Evolutionary conservation across 2,329 filamentous ascomycete species (phyloP), one percentile per base, ranked within the genome.

Genomic region (Colletotrichum eleusines): DNA sequence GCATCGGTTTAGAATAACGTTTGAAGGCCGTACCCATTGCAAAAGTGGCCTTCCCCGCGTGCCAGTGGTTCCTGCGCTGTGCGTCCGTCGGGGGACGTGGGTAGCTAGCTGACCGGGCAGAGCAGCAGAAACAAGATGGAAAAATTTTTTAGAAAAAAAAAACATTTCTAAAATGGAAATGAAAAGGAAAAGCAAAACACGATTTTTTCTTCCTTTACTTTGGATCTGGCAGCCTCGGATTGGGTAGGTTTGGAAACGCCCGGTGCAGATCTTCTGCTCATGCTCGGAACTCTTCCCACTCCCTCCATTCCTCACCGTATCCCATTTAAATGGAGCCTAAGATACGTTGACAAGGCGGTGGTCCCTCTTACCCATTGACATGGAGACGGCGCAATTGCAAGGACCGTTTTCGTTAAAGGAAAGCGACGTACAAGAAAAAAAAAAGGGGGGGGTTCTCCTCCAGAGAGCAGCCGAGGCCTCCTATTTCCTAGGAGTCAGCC

Each of bases 161-260:
- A n/a, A n/a, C n/a, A n/a, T n/a, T n/a, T n/a, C n/a, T n/a, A n/a
- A n/a, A n/a, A n/a, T n/a, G n/a, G n/a, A n/a, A n/a, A n/a, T n/a
- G n/a, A n/a, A n/a, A n/a, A n/a, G n/a, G n/a, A n/a, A n/a, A n/a
- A n/a, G n/a, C n/a, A n/a, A n/a, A n/a, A n/a, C n/a, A n/a, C n/a
- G n/a, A n/a, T 33, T 33, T 33, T 33, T 33, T 33, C 3, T 33
- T 33, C 7, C 31, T 61, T 16, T 20, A 33, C 48, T 31, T 71
- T 58, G 68, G 68, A 67, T 71, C 64, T 64, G 68, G 68, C 38
- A 64, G 68, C 33, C 23, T 26, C 42, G 42, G 28, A 48, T 35
- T 61, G 42, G n/a, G n/a, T n/a, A n/a, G n/a, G 62, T 48, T 67
- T 64, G 57, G 63, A 51, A 68, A 68, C 57, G 58, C 23, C 58